Percentiles rank a stretch among this genome's conserved stretches.
Conservation (phyloP, 2,329 filamentous ascomycete species). For the Hypoxylon sp. region DNA sequence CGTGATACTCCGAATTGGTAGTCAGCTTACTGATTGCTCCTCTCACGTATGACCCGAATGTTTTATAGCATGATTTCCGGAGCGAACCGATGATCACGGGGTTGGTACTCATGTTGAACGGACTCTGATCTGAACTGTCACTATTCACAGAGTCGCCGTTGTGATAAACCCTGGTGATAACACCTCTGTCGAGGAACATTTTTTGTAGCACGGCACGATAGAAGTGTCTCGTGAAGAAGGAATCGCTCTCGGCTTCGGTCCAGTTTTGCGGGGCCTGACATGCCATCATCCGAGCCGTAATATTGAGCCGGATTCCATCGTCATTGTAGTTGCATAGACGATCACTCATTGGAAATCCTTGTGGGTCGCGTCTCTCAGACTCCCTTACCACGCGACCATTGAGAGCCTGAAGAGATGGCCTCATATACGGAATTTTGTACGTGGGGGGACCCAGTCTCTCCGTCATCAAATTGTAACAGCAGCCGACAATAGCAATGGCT, state of each 20-base stretch:
- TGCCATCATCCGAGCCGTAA: conserved; percentile 98
- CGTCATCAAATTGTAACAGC: conserved; percentile 97
- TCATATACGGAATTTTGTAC: conserved; percentile 84
- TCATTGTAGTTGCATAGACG: conserved; percentile 72
- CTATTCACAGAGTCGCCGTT: conserved; percentile 50
- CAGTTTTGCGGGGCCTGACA: conserved; percentile 96
- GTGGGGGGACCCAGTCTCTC: conserved; percentile 89
- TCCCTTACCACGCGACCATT: conserved; percentile 79
- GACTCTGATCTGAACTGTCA: conserved; percentile 54
- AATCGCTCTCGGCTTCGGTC: conserved; percentile 83
- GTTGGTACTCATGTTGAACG: conserved; percentile 74
- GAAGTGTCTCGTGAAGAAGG: conserved; percentile 93
- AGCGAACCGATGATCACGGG: conserved; percentile 91
- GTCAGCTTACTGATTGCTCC: conserved; percentile 85
- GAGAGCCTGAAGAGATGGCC: conserved; percentile 76
- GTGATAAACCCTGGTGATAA: conserved; percentile 75
- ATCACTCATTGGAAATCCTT: conserved; percentile 94
- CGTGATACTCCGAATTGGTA: conserved; percentile 69
- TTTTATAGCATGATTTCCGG: conserved; percentile 82
- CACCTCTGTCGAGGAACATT: conserved; percentile 88
- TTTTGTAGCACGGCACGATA: conserved; percentile 92
- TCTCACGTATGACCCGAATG: conserved; percentile 82
- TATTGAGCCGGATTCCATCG: conserved; percentile 86
- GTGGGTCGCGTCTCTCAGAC: conserved; percentile 81
- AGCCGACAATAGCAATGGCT: conserved; percentile 96